Conservation (phyloP, 164 flowering plant genomes). For the Brasenia schreberi region DNA sequence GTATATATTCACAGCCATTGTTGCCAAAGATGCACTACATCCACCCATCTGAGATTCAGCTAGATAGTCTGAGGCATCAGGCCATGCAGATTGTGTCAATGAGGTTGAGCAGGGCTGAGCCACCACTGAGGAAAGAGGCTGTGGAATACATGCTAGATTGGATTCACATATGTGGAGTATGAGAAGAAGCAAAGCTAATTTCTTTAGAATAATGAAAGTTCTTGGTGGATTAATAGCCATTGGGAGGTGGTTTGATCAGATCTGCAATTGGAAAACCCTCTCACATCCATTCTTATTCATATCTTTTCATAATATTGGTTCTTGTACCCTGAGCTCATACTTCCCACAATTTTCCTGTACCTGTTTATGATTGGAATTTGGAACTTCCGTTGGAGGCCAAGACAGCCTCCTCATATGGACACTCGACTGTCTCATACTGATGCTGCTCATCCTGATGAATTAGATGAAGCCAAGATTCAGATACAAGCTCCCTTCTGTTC, state of each 20-base stretch:
- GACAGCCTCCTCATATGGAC: conserved; percentile 47
- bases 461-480: too few species aligned
- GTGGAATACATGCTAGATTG: too few species aligned
- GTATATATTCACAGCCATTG: conserved; percentile 61
- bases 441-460: conserved; percentile 20
- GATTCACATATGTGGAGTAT: too few species aligned
- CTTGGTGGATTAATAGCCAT: conserved; percentile 50
- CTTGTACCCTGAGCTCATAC: conserved; percentile 24
- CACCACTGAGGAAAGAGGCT: conserved; percentile 32
- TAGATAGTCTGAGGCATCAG: conserved; percentile 71
- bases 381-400: conserved; percentile 24
- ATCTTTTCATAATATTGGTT: too few species aligned
- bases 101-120: conserved; percentile 72
- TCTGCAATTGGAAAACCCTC: conserved; percentile 83
- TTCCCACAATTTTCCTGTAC: conserved; percentile 22
- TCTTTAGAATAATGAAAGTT: conserved; percentile 70
- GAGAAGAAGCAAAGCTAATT: conserved; percentile 20
- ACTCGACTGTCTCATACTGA: conserved; percentile 33
- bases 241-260: conserved; percentile 67
- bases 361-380: conserved; percentile 25
- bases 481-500: too few species aligned
- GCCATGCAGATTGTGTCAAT: conserved; percentile 72
- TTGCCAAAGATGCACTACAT: conserved; percentile 13
- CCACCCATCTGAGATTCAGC: conserved; percentile 66
- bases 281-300: too few species aligned